Evolutionary conservation across 1,139 yeast genomes (phyloP).

Genomic region (Dujonia santamariae): DNA sequence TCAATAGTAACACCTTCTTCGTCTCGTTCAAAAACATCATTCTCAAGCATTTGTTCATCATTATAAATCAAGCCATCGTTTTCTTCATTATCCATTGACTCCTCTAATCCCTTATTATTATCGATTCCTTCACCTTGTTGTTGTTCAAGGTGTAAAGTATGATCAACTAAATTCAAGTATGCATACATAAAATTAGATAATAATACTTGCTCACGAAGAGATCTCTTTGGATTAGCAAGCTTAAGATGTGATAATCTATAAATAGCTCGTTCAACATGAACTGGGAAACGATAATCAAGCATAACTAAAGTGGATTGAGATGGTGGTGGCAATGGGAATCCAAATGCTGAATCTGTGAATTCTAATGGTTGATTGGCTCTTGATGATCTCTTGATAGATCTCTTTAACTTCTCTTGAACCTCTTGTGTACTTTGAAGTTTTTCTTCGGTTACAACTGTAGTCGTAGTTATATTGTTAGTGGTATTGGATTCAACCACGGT

Average conservation of each 20-base stretch:
- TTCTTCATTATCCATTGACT: constrained; percentile 11
- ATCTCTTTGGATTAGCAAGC: constrained; percentile 89
- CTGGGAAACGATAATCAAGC: constrained; percentile 84
- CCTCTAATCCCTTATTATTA: constrained; percentile 14
- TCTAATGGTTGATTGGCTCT: constrained; percentile 67
- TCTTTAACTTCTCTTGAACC: constrained; percentile 45
- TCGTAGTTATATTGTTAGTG: constrained; percentile 3
- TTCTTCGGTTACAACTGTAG: constrained; percentile 1
- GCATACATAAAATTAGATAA: constrained; percentile 97
- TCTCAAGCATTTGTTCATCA: constrained; percentile 11
- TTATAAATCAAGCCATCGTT: constrained; percentile 6
- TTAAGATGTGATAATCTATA: constrained; percentile 89
- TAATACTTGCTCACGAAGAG: constrained; percentile 85
- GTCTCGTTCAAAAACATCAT: constrained; percentile 13
- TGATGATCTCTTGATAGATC: constrained; percentile 42
- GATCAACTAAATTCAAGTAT: constrained; percentile 89
- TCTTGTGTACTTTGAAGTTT: constrained; percentile 37
- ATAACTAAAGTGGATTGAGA: constrained; percentile 71
- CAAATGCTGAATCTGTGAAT: constrained; percentile 80
- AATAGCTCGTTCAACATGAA: constrained; percentile 93
- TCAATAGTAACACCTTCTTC: constrained; percentile 18
- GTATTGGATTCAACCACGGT: too few species aligned
- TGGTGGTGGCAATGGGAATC: constrained; percentile 80
- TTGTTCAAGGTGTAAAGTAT: constrained; percentile 73
- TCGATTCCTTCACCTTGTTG: constrained; percentile 17